Base-by-base conservation (phyloP, 169 alveolate genomes). In the Cryptosporidium sp. region DNA sequence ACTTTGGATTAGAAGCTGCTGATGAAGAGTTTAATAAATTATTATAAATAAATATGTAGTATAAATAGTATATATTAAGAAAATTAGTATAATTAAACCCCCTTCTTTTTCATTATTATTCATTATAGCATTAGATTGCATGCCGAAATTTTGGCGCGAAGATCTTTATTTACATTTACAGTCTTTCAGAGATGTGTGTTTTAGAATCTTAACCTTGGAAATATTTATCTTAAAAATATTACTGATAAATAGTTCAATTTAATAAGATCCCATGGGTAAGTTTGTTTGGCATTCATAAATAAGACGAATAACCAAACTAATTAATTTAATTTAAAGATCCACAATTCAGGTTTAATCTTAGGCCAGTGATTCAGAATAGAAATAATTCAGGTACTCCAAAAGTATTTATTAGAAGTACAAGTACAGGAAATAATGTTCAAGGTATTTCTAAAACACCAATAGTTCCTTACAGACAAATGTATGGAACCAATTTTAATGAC, bases 81-180 rank as follows among this genome's bases (percentile, higher is more conserved):
- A 45, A 70, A 35, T 44, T 44, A 70, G 42, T 70, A 26, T 70
- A 70, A 29, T 70, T 70, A 21, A 26, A 12, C 6, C 45, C 45
- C 9, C 33, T 44, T 48, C 62, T 23, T n/a, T 44, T 39, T 4
- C 16, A 45, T 45, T 70, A 68, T 42, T 8, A 23, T 18, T 4
- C 9, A 70, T 45, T 42, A 1, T 26, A 18, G 44, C 26, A 2
- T 26, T n/a, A 60, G 10, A 8, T 60, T 60, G 29, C 71, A 75
- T 39, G 33, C 35, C 10, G 1, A n/a, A 58, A 23, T 42, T 80
- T 80, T 80, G 89, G 89, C 89, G 89, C 89, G 60, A 80, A 80
- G 89, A 80, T 80, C 89, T 80, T 42, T 31, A 80, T 80, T 62
- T 80, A 62, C 37, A 51, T 42, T 70, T 21, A 44, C 56, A 26